phyloP scores from a whole-genome alignment of 352 stramenopile species.

The Phytophthora tentaculata region DNA sequence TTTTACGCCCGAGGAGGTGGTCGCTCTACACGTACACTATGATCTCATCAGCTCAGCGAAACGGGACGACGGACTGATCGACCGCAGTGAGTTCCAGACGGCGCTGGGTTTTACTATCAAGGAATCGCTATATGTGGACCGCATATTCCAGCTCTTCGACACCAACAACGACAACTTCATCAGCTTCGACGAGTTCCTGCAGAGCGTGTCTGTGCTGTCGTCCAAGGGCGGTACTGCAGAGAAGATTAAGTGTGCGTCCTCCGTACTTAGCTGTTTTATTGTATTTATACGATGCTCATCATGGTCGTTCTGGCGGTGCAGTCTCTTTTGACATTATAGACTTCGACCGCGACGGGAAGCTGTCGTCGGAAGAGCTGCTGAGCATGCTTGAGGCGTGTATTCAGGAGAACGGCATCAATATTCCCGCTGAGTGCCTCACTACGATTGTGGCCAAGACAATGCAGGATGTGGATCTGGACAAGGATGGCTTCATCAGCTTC shows the following conservation, averaged over 20 bases:
- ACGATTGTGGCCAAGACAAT: constrained; percentile 81
- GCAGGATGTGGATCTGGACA: constrained; percentile 65
- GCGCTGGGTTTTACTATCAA: constrained; percentile 79
- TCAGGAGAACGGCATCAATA: constrained; percentile 80
- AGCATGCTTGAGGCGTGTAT: constrained; percentile 77
- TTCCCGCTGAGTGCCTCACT: constrained; percentile 63
- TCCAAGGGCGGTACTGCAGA: constrained; percentile 70
- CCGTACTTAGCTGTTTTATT: not conserved
- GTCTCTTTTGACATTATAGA: constrained; percentile 84
- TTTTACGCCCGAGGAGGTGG: constrained; percentile 66
- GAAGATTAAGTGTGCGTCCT: constrained; percentile 72
- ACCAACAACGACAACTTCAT: constrained; percentile 81
- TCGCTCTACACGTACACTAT: constrained; percentile 68
- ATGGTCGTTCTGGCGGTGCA: constrained; percentile 23
- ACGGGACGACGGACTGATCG: constrained; percentile 75
- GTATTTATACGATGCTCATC: not conserved
- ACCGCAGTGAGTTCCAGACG: constrained; percentile 82
- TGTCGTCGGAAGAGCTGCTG: constrained; percentile 75
- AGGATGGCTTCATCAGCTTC: constrained; percentile 78
- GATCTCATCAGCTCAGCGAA: constrained; percentile 70
- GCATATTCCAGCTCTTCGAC: constrained; percentile 85
- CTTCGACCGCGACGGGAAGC: constrained; percentile 73
- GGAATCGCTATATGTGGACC: constrained; percentile 84
- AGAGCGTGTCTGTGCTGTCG: constrained; percentile 76
- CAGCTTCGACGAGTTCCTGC: constrained; percentile 80